A percentile compares a stretch with the other conserved stretches of the same genome.
Evolutionary conservation across 2,329 filamentous ascomycete species (phyloP).

Genomic region (Coniochaeta hoffmannii): DNA sequence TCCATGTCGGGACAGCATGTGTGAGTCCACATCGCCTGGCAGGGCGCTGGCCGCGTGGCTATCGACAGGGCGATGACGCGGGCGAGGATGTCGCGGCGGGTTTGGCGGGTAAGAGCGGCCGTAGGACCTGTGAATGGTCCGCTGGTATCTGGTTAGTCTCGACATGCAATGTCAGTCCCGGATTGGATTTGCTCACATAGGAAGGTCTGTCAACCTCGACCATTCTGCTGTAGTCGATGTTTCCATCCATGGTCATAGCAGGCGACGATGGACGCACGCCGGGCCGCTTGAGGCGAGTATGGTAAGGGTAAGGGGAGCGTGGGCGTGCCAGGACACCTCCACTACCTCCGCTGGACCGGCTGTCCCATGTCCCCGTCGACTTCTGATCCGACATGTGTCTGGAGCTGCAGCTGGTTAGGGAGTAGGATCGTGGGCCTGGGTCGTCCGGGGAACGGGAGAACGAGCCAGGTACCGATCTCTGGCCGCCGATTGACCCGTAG

Average conservation of each 20-base stretch:
- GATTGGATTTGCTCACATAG: conserved; percentile 27
- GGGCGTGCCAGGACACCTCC: conserved; percentile 36
- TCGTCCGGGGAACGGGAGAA: conserved; percentile 36
- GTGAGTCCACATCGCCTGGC: background rate
- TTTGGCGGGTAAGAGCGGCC: conserved; percentile 28
- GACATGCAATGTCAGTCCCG: background rate
- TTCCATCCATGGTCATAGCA: conserved; percentile 38
- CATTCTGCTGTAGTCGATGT: conserved; percentile 42
- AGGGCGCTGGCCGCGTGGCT: background rate
- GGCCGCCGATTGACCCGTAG: conserved; percentile 44
- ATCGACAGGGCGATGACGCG: background rate
- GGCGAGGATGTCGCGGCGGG: conserved; percentile 23
- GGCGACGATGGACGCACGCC: conserved; percentile 42
- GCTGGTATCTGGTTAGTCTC: conserved; percentile 23
- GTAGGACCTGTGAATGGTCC: conserved; percentile 34
- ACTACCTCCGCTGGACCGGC: conserved; percentile 30
- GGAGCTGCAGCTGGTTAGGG: conserved; percentile 45
- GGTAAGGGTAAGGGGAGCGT: conserved; percentile 52
- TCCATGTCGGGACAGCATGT: background rate
- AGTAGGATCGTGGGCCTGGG: conserved; percentile 41
- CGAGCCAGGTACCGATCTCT: conserved; percentile 33
- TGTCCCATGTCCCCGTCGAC: conserved; percentile 40
- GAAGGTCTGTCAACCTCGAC: conserved; percentile 40
- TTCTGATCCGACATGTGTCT: conserved; percentile 36
- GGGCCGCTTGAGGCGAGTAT: conserved; percentile 47